Conservation (phyloP, 371 early-diverging fungal genomes). For the Syncephalis fuscata region DNA sequence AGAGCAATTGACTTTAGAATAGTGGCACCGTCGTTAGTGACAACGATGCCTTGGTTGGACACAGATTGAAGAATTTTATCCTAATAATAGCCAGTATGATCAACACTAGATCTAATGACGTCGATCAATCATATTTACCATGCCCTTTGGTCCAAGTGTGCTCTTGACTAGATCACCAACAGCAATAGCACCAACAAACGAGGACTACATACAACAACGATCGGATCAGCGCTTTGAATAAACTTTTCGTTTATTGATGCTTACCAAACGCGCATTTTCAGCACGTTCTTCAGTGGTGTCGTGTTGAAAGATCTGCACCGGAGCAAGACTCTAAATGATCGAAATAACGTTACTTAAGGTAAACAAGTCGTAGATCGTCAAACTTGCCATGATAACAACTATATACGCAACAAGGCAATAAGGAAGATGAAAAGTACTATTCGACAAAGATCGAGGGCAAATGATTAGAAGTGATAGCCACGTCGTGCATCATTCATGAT, state of each 20-base stretch:
- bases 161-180: slow-evolving; percentile 96
- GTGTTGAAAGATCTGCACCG: slow-evolving; percentile 77
- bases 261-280: slow-evolving; percentile 93
- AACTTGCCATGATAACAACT: too few species aligned
- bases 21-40: slow-evolving; percentile 99
- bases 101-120: not conserved
- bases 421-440: too few species aligned
- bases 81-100: slow-evolving; percentile 14
- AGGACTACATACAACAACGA: slow-evolving; percentile 14
- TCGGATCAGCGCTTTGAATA: not conserved
- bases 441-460: too few species aligned
- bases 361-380: too few species aligned
- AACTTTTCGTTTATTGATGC: not conserved
- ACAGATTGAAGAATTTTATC: slow-evolving; percentile 96
- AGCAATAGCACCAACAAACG: slow-evolving; percentile 77
- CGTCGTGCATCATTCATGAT: too few species aligned
- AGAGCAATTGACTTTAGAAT: slow-evolving; percentile 97
- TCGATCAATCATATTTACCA: slow-evolving; percentile 45
- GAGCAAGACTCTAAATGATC: slow-evolving; percentile 36
- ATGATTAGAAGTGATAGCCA: too few species aligned
- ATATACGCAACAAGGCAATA: too few species aligned
- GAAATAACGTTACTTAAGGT: too few species aligned
- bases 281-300: slow-evolving; percentile 92
- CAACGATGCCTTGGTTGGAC: slow-evolving; percentile 68
- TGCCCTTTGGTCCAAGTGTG: slow-evolving; percentile 74